These are phyloP conservation scores for Circinella minor DNA, from an alignment of 371 early-diverging fungal genomes.

Conservation along the genomic window DNA sequence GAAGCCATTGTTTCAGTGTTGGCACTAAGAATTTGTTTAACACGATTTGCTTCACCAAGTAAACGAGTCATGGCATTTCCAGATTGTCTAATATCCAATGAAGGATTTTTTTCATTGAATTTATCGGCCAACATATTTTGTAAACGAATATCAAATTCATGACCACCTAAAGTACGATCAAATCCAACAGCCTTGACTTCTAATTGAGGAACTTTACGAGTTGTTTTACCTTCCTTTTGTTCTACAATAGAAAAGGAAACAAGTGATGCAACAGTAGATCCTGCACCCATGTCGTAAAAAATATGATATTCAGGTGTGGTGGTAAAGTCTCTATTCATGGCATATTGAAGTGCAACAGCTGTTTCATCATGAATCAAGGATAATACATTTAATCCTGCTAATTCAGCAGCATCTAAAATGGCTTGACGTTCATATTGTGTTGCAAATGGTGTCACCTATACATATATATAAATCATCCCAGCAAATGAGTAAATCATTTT, in stretches of 20 bases:
- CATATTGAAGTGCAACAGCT: conserved; percentile 96
- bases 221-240: conserved; percentile 64
- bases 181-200: conserved; percentile 84
- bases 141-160: conserved; percentile 81
- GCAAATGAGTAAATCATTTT: too few species aligned
- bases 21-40: conserved; percentile 95
- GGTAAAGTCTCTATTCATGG: conserved; percentile 74
- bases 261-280: conserved; percentile 89
- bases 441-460: conserved; percentile 88
- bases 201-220: conserved; percentile 67
- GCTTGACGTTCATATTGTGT: conserved; percentile 92
- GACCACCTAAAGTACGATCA: conserved; percentile 90
- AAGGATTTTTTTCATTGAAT: conserved; percentile 65
- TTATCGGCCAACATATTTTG: conserved; percentile 75
- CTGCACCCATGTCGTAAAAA: conserved; percentile 97
- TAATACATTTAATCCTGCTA: conserved; percentile 88
- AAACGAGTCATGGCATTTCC: conserved; percentile 87
- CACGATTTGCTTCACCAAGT: conserved; percentile 90
- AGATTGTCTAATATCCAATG: conserved; percentile 52
- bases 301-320: conserved; percentile 80
- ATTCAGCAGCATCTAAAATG: conserved; percentile 90
- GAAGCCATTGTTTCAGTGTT: conserved; percentile 88
- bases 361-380: conserved; percentile 91
- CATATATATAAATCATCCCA: not conserved
- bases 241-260: conserved; percentile 75